phyloP scores from a whole-genome alignment of 331 rosid species.

The Pyracantha coccinea region DNA sequence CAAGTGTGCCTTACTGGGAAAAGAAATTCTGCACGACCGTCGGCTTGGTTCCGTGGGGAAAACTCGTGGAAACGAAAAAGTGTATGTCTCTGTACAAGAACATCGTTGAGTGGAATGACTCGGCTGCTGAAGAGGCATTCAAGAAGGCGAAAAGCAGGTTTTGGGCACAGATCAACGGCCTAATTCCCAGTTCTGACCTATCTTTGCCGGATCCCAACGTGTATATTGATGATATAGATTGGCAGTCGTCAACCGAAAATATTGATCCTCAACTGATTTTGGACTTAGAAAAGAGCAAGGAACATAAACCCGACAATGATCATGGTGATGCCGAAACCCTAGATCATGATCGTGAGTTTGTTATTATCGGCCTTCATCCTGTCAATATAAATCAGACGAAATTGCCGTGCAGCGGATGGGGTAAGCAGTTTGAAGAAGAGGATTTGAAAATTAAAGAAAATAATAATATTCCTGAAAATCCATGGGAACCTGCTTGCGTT shows the following conservation, averaged over 20 bases:
- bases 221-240: constrained; percentile 50
- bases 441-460: too few relatives aligned
- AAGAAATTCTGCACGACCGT: constrained; percentile 47
- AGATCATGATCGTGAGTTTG: not conserved
- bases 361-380: not conserved
- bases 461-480: not conserved
- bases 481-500: constrained; percentile 25
- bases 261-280: constrained; percentile 44
- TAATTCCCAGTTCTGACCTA: constrained; percentile 22
- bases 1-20: constrained; percentile 68
- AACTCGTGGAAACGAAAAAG: constrained; percentile 47
- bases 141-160: constrained; percentile 60
- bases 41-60: constrained; percentile 64
- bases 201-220: constrained; percentile 58
- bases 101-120: constrained; percentile 66
- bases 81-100: constrained; percentile 30
- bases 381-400: not conserved
- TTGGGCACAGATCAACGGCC: constrained; percentile 49
- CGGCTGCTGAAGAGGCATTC: constrained; percentile 74
- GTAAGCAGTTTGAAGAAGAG: too few relatives aligned
- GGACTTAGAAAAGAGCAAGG: constrained; percentile 42
- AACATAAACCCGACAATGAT: not conserved
- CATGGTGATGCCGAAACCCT: too few relatives aligned
- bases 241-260: constrained; percentile 27
- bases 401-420: not conserved